Conservation (phyloP, 768 basidiomycete species). For the Naganishia kalamii region DNA sequence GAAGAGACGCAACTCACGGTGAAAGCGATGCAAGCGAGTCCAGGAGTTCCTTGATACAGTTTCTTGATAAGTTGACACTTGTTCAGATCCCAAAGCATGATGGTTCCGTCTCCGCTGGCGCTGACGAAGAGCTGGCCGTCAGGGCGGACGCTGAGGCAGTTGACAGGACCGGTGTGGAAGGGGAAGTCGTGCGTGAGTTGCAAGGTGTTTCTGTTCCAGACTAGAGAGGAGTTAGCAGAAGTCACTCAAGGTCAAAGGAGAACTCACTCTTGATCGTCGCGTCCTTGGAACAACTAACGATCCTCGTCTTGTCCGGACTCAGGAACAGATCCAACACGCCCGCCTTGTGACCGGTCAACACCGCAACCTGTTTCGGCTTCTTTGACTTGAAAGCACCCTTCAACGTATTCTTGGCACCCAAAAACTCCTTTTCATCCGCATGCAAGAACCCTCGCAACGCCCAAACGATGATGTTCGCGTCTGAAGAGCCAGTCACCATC, state of each 20-base stretch:
- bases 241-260: not conserved
- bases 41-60: not conserved
- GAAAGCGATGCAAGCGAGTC: constrained; percentile 20
- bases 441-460: constrained; percentile 15
- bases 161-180: constrained; percentile 18
- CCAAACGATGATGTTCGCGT: constrained; percentile 20
- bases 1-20: not conserved
- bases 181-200: not conserved
- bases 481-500: constrained; percentile 22
- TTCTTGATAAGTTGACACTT: constrained; percentile 4
- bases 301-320: not conserved
- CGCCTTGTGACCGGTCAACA: constrained; percentile 15
- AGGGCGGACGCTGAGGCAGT: constrained; percentile 15
- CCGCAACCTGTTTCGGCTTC: constrained; percentile 14
- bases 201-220: constrained; percentile 15
- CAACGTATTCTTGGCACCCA: not conserved
- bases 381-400: not conserved
- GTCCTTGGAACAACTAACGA: constrained; percentile 25
- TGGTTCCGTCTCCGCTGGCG: constrained; percentile 9
- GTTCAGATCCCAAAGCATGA: constrained; percentile 14
- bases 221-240: not conserved
- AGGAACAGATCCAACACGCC: constrained; percentile 23
- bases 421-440: not conserved
- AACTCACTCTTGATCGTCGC: constrained; percentile 22
- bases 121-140: constrained; percentile 7